These are phyloP conservation scores for Fomitopsis betulina DNA, from an alignment of 1,284 basidiomycete genomes.

Conservation along the genomic window DNA sequence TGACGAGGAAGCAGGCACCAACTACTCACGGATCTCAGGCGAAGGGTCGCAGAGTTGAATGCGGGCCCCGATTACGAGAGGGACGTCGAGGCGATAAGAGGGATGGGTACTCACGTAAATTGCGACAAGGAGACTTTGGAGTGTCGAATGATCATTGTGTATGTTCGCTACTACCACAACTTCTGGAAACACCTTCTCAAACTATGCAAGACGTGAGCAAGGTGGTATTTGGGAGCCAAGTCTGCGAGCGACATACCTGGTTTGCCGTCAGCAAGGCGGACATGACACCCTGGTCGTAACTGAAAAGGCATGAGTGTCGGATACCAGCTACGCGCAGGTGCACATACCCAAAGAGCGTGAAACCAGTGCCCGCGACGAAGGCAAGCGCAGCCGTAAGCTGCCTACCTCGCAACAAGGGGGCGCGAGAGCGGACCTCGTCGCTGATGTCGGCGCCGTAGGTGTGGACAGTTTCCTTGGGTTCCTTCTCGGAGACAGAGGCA, in stretches of 20 bases:
- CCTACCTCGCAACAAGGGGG: conserved; percentile 36
- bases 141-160: conserved; percentile 42
- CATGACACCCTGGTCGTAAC: conserved; percentile 67
- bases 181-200: conserved; percentile 47
- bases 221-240: background rate
- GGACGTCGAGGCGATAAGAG: background rate
- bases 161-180: conserved; percentile 29
- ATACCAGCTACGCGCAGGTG: background rate
- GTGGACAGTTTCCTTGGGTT: conserved; percentile 4
- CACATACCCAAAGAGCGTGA: conserved; percentile 52
- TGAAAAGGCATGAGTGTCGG: conserved; percentile 14
- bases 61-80: background rate
- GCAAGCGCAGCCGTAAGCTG: conserved; percentile 41
- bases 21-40: background rate
- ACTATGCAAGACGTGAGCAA: conserved; percentile 26
- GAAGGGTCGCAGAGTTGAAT: background rate
- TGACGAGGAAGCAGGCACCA: background rate
- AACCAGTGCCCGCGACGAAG: conserved; percentile 50
- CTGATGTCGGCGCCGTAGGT: conserved; percentile 14
- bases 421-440: conserved; percentile 17
- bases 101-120: conserved; percentile 40
- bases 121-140: conserved; percentile 51
- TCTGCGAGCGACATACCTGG: conserved; percentile 28
- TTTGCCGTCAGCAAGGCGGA: conserved; percentile 50
- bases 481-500: conserved; percentile 6